These are phyloP conservation scores for Avena sativa DNA, from an alignment of 176 grass and related monocot species.

Conservation along the genomic window DNA sequence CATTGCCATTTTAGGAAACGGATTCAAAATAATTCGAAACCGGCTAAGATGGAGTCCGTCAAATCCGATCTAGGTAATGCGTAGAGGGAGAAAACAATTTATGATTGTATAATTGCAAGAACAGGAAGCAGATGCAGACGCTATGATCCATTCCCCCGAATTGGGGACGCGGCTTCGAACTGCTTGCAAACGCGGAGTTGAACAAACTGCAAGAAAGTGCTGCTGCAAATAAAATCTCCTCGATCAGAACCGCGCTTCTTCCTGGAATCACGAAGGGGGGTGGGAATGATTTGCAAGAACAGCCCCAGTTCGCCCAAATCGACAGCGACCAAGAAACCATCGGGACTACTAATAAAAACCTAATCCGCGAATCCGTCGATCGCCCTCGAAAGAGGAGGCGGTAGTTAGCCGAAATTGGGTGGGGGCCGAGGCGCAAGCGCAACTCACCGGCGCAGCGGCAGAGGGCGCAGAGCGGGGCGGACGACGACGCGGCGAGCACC, in stretches of 20 bases:
- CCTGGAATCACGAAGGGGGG: not conserved
- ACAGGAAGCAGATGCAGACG: constrained; percentile 22
- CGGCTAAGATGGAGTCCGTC: constrained; percentile 4
- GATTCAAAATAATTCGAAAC: constrained; percentile 38
- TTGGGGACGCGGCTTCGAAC: not conserved
- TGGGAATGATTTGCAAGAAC: not conserved
- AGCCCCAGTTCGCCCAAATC: not conserved
- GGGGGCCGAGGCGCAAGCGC: not conserved
- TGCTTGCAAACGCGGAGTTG: not conserved
- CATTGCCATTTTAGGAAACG: constrained; percentile 34
- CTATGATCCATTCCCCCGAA: not conserved
- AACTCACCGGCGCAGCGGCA: constrained; percentile 74
- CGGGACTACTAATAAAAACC: not conserved
- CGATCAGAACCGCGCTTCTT: constrained; percentile 8
- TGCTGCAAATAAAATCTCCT: not conserved
- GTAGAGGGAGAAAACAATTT: not conserved
- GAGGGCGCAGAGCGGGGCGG: constrained; percentile 60
- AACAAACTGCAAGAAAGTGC: constrained; percentile 15
- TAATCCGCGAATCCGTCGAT: constrained; percentile 7
- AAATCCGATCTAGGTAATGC: constrained; percentile 10
- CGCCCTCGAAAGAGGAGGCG: not conserved
- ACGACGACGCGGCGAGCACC: constrained; percentile 50
- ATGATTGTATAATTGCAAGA: not conserved
- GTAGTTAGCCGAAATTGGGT: not conserved
- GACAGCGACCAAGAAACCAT: not conserved